Evolutionary conservation across 2,329 filamentous ascomycete species (phyloP).

Genomic region (Penicillium sp.): DNA sequence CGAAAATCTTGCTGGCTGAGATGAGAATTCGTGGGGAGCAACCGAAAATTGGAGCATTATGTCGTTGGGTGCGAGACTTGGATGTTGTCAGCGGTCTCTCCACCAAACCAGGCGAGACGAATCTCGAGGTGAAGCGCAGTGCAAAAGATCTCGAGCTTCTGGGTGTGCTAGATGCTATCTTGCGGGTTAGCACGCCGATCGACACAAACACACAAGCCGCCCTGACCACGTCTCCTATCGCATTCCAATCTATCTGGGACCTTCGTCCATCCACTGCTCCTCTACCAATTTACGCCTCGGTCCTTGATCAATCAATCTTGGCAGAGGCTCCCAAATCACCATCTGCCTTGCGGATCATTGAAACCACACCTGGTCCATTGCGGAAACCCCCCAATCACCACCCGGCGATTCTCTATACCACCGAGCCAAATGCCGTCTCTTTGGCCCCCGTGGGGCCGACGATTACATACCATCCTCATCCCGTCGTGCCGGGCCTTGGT

Average conservation of each 20-base stretch:
- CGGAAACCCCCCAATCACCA: slow-evolving; percentile 65
- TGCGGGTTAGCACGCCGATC: slow-evolving; percentile 57
- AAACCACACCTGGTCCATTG: slow-evolving; percentile 53
- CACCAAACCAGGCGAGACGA: slow-evolving; percentile 44
- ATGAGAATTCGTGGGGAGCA: slow-evolving; percentile 62
- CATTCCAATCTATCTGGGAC: slow-evolving; percentile 57
- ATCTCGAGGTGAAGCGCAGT: slow-evolving; percentile 16
- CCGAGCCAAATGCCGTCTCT: slow-evolving; percentile 51
- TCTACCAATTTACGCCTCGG: slow-evolving; percentile 50
- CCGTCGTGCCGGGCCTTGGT: slow-evolving; percentile 56
- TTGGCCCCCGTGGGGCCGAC: slow-evolving; percentile 43
- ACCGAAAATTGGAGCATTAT: slow-evolving; percentile 62
- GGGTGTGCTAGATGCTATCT: slow-evolving; percentile 56
- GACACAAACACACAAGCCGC: slow-evolving; percentile 38
- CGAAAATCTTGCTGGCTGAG: slow-evolving; percentile 59
- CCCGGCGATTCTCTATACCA: slow-evolving; percentile 59
- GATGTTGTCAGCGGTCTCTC: slow-evolving; percentile 63
- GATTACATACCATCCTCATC: slow-evolving; percentile 55
- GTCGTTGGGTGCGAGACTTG: slow-evolving; percentile 66
- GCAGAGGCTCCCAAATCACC: slow-evolving; percentile 23
- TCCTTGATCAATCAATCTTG: slow-evolving; percentile 54
- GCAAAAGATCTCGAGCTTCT: slow-evolving; percentile 52
- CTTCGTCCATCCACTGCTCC: slow-evolving; percentile 43
- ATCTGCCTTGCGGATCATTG: slow-evolving; percentile 51
- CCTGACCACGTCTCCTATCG: slow-evolving; percentile 46